Evolutionary conservation across 2,329 filamentous ascomycete genomes (phyloP).

Genomic region (Ceratocystis cubensis): DNA sequence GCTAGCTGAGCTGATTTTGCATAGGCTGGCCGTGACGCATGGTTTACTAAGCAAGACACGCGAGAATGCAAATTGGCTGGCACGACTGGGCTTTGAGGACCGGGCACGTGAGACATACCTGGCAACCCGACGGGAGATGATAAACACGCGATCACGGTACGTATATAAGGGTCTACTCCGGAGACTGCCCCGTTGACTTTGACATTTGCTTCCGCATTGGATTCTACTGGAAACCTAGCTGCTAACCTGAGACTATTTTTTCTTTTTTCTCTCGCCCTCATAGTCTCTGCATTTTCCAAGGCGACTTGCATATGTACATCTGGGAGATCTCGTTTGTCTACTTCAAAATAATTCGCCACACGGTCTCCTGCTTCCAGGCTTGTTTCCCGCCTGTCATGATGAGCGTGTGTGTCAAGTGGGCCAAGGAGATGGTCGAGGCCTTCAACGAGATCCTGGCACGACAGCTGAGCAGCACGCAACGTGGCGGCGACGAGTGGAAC

Average conservation of each 20-base stretch:
- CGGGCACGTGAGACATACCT: conserved; percentile 79
- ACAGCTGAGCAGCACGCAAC: conserved; percentile 77
- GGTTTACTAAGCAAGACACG: conserved; percentile 65
- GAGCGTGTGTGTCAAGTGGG: conserved; percentile 94
- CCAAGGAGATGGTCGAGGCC: conserved; percentile 83
- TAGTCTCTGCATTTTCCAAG: conserved; percentile 90
- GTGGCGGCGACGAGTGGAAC: conserved; percentile 61
- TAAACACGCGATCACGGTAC: conserved; percentile 73
- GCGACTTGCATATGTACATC: conserved; percentile 82
- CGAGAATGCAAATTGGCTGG: conserved; percentile 71
- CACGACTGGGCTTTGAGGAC: conserved; percentile 80
- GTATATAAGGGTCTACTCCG: conserved; percentile 23
- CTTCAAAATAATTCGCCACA: conserved; percentile 89
- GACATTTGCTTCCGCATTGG: no score
- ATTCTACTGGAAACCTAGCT: neutral
- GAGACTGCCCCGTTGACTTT: neutral
- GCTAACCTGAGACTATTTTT: neutral
- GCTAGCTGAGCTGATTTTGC: conserved; percentile 62
- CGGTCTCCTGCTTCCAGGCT: conserved; percentile 72
- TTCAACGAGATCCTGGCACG: conserved; percentile 75
- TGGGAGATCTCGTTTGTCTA: conserved; percentile 93
- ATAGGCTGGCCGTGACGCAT: conserved; percentile 65
- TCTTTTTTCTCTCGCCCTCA: neutral
- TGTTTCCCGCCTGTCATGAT: conserved; percentile 81
- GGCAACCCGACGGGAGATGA: conserved; percentile 60